Conservation (phyloP, 2,329 filamentous ascomycete species). For the Trichoderma brevicompactum region DNA sequence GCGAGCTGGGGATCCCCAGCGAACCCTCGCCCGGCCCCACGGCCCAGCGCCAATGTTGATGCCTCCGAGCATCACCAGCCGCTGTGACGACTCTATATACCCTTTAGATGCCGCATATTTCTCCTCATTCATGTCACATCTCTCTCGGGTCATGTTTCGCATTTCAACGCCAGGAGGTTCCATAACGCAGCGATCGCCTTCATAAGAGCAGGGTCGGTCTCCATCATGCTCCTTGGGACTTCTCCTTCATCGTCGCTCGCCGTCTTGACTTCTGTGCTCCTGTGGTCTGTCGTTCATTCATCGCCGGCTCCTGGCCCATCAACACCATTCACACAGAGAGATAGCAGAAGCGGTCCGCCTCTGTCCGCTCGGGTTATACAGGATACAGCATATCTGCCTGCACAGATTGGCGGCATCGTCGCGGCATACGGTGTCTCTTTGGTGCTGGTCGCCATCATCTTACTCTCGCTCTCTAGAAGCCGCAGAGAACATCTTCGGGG, state of each 20-base stretch:
- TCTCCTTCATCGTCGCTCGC: slow-evolving; percentile 38
- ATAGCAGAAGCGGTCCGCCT: slow-evolving; percentile 57
- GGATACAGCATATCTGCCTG: slow-evolving; percentile 70
- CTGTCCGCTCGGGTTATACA: slow-evolving; percentile 62
- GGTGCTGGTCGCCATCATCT: slow-evolving; percentile 69
- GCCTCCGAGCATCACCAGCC: slow-evolving; percentile 55
- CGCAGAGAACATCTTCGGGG: slow-evolving; percentile 56
- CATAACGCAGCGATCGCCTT: slow-evolving; percentile 42
- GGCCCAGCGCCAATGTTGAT: slow-evolving; percentile 41
- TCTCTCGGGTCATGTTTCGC: slow-evolving; percentile 58
- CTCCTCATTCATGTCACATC: slow-evolving; percentile 50
- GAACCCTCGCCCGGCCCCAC: slow-evolving; percentile 23
- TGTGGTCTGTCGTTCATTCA: slow-evolving; percentile 39
- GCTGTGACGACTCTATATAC: slow-evolving; percentile 53
- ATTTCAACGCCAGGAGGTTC: slow-evolving; percentile 50
- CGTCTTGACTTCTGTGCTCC: slow-evolving; percentile 37
- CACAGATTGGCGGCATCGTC: slow-evolving; percentile 81
- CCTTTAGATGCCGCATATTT: slow-evolving; percentile 50
- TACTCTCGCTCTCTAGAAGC: slow-evolving; percentile 64
- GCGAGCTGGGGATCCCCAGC: slow-evolving; percentile 36
- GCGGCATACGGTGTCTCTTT: slow-evolving; percentile 81
- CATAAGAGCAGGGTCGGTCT: slow-evolving; percentile 39
- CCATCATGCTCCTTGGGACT: slow-evolving; percentile 48
- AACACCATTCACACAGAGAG: slow-evolving; percentile 32
- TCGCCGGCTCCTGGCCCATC: slow-evolving; percentile 38